Percentiles rank a stretch among this genome's conserved stretches.
Conservation (phyloP, 352 stramenopile species). For the Thalassiosira exigua region DNA sequence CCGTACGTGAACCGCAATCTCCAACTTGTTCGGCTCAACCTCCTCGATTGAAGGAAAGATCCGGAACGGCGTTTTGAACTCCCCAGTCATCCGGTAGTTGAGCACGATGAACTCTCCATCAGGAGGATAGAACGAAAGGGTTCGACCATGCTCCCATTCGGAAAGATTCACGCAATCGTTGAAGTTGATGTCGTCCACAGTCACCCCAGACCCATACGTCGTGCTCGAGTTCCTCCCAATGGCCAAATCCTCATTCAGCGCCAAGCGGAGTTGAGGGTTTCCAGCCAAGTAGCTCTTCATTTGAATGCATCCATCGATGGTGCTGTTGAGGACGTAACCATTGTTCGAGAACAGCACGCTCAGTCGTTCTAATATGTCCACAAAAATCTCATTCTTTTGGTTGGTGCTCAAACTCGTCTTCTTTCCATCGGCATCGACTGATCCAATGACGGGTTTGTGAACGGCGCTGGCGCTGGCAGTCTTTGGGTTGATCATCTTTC, state of each 20-base stretch:
- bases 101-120: conserved; percentile 99
- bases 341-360: conserved; percentile 95
- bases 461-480: conserved; percentile 98
- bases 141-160: conserved; percentile 99
- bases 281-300: conserved; percentile 99
- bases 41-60: conserved; percentile 97
- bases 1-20: conserved; percentile 92
- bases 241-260: conserved; percentile 99
- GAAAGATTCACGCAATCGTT: conserved; percentile 98
- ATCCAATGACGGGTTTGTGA: too few relatives aligned
- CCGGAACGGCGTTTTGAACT: conserved; percentile 99
- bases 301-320: conserved; percentile 97
- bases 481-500: conserved; percentile 91
- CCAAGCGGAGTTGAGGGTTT: conserved; percentile 99
- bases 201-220: conserved; percentile 92
- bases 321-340: conserved; percentile 96
- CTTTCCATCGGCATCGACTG: conserved; percentile 98
- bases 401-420: too few relatives aligned
- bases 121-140: conserved; percentile 99
- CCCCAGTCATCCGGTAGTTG: conserved; percentile 95
- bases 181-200: conserved; percentile 99
- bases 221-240: conserved; percentile 87
- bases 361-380: conserved; percentile 99
- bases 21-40: conserved; percentile 92
- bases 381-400: conserved; percentile 99